Conservation (phyloP, 768 basidiomycete species). For the Aureoboletus auriporus region DNA sequence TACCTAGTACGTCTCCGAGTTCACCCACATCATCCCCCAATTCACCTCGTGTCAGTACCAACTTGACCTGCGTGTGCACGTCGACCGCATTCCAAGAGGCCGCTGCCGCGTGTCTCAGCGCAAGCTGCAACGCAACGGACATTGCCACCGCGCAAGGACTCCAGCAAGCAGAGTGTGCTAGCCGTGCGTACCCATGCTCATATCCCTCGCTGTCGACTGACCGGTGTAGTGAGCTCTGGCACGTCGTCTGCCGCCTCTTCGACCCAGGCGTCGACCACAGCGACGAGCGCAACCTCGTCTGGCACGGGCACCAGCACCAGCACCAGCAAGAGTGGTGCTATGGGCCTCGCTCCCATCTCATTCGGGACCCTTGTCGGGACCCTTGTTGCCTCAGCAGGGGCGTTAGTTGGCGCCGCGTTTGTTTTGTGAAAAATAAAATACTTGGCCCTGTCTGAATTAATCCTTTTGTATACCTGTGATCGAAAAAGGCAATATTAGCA, state of each 20-base stretch:
- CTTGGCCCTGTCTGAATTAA: too few species aligned
- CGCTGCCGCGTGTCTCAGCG: conserved; percentile 30
- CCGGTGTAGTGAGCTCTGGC: background rate
- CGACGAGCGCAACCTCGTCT: background rate
- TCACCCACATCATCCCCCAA: background rate
- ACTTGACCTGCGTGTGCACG: conserved; percentile 39
- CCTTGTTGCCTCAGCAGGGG: conserved; percentile 24
- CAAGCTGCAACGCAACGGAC: conserved; percentile 33
- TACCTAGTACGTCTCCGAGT: conserved; percentile 10
- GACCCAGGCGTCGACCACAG: background rate
- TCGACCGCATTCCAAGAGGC: conserved; percentile 34
- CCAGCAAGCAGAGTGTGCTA: conserved; percentile 32
- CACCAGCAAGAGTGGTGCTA: conserved; percentile 13
- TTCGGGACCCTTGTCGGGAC: conserved; percentile 15
- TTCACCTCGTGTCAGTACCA: conserved; percentile 26
- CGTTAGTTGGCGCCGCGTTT: conserved; percentile 22
- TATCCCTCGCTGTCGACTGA: background rate
- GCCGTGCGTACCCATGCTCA: conserved; percentile 6
- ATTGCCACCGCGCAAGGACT: conserved; percentile 26
- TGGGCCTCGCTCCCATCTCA: conserved; percentile 12
- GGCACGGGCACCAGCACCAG: too few species aligned
- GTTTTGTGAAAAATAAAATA: conserved; percentile 11
- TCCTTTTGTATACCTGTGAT: too few species aligned
- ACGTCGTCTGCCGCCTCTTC: background rate
- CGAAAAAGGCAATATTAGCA: background rate